These are phyloP conservation scores for Rosellinia necatrix DNA, from an alignment of 2,329 filamentous ascomycete genomes.

Conservation along the genomic window DNA sequence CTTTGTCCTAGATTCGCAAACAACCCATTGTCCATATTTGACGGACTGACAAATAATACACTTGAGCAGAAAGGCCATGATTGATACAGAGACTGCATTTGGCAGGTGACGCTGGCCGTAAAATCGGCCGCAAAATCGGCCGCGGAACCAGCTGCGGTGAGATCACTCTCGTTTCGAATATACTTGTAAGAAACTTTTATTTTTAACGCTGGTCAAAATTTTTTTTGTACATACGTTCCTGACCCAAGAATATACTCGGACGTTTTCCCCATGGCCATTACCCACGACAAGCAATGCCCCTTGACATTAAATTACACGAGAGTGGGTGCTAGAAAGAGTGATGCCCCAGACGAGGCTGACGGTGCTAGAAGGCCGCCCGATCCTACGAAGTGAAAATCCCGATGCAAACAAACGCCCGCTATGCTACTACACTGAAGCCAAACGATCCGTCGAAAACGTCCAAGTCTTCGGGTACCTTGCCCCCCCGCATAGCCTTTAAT, in stretches of 20 bases:
- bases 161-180: neutral
- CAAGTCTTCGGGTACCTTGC: conserved; percentile 49
- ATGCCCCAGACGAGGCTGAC: too few species aligned
- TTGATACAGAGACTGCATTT: conserved; percentile 4
- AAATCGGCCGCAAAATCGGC: neutral
- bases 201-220: neutral
- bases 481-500: conserved; percentile 58
- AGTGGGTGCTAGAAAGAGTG: neutral
- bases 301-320: neutral
- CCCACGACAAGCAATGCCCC: neutral
- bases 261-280: too few species aligned
- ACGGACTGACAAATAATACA: neutral
- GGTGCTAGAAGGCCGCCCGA: too few species aligned
- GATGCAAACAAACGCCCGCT: neutral
- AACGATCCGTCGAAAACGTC: conserved; percentile 64
- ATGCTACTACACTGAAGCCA: conserved; percentile 59
- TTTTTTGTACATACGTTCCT: neutral
- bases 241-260: neutral
- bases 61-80: neutral
- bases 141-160: neutral
- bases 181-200: neutral
- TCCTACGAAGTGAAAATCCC: too few species aligned
- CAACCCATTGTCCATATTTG: neutral
- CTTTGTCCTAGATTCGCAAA: too few species aligned
- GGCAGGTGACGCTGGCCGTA: conserved; percentile 15